Evolutionary conservation across 805 yeast genomes (phyloP), one percentile per base, ranked within the genome.

Genomic region (Metschnikowia bowlesiae): DNA sequence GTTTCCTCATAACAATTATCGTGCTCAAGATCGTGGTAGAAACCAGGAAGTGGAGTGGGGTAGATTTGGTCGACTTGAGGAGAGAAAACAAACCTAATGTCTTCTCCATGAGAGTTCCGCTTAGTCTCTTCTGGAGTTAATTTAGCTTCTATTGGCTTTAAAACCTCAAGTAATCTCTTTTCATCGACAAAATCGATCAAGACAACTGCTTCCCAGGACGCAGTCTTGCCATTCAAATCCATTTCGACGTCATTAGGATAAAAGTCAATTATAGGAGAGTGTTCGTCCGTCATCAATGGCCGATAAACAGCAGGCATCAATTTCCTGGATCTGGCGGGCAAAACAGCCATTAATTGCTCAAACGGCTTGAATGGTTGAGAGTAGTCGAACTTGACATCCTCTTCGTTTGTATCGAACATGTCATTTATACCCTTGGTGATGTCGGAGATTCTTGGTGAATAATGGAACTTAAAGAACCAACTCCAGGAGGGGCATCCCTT

Each of bases 201-300:
- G 6, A 94, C 96, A 49, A 94, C 97, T 9, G 97, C 97, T 71
- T 94, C 98, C 99, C 99, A 94, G 45, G 89, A 85, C 2, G 94
- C 96, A 49, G 90, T 88, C 66, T 94, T 94, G 40, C 98, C 99
- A 64, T 94, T 94, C 80, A 83, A 78, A 70, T 94, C 99, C 34
- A 88, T 76, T 47, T 84, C 88, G 50, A 92, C 96, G 52, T 88
- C 89, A 51, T 79, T 77, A 2, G 99, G 99, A 64, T 94, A 94
- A 62, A 89, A 90, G 60, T 90, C 97, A 49, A 78, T 78, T 57
- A 94, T 89, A 29, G 97, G 96, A 7, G 97, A 91, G 41, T 76
- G 75, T 41, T 82, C 83, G 51, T 91, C 96, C 11, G 84, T 82
- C 96, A 94, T 91, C 55, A 94, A 74, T 3, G 84, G 78, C 67